Conservation (phyloP, 148 eudicot genomes). For the Diospyros lotus region DNA sequence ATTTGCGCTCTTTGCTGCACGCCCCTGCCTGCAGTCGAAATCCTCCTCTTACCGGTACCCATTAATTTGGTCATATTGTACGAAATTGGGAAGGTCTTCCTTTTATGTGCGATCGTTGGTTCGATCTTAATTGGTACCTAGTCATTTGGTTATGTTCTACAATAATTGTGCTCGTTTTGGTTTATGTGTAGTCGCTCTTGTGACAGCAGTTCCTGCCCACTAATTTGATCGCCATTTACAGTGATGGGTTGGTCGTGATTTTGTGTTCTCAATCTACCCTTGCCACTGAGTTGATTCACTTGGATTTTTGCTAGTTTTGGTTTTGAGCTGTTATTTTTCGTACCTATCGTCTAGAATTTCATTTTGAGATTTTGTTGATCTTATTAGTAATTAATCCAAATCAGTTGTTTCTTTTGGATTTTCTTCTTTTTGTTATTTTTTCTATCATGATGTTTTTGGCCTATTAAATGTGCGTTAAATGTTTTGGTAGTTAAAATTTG, state of each 20-base stretch:
- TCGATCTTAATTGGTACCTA: too few relatives aligned
- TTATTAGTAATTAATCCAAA: too few relatives aligned
- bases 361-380: neutral
- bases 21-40: neutral
- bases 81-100: neutral
- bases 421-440: neutral
- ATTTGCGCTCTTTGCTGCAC: neutral
- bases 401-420: neutral
- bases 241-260: neutral
- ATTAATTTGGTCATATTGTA: neutral
- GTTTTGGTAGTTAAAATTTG: neutral
- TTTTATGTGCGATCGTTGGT: too few relatives aligned
- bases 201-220: neutral
- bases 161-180: too few relatives aligned
- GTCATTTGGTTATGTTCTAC: too few relatives aligned
- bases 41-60: neutral
- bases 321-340: neutral
- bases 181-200: neutral
- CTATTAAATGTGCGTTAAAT: neutral
- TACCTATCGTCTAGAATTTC: neutral
- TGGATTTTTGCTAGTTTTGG: neutral
- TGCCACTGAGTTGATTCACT: too few relatives aligned
- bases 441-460: neutral
- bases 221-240: neutral
- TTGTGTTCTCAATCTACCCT: neutral